Conservation (phyloP, 73 alveolate genomes). For the Paramecium sexaurelia region DNA sequence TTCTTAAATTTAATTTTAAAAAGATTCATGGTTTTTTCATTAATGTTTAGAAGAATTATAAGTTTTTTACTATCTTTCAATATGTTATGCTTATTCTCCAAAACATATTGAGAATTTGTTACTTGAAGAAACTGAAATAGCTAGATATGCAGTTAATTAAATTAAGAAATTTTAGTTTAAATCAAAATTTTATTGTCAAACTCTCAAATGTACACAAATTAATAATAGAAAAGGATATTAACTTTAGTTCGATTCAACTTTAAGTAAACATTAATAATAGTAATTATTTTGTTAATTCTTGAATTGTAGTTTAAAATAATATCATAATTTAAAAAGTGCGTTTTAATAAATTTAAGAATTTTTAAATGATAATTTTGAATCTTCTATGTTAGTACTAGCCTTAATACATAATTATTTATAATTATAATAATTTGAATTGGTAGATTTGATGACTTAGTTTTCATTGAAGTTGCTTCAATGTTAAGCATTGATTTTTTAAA, state of each 20-base stretch:
- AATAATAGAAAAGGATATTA: neutral
- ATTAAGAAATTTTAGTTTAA: neutral
- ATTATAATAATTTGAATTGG: neutral
- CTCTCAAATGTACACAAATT: neutral
- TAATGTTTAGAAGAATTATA: neutral
- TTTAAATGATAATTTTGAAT: neutral
- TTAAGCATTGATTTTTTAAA: neutral
- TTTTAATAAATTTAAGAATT: neutral
- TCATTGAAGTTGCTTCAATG: neutral
- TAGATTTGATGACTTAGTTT: neutral
- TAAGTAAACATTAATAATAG: neutral
- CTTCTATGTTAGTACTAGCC: neutral
- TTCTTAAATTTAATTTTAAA: neutral
- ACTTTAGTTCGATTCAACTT: neutral
- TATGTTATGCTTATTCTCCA: neutral
- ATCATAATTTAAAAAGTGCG: neutral
- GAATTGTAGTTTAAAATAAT: neutral
- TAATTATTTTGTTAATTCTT: neutral
- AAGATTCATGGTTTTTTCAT: conserved; percentile 26
- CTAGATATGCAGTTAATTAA: neutral
- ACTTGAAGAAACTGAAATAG: neutral
- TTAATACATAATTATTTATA: neutral
- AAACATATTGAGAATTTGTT: neutral
- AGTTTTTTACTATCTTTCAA: neutral
- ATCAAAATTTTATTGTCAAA: neutral